Percentiles rank a stretch among this genome's conserved stretches.
phyloP scores from a whole-genome alignment of 805 yeast genomes.

The Ogataea thermomethanolica region DNA sequence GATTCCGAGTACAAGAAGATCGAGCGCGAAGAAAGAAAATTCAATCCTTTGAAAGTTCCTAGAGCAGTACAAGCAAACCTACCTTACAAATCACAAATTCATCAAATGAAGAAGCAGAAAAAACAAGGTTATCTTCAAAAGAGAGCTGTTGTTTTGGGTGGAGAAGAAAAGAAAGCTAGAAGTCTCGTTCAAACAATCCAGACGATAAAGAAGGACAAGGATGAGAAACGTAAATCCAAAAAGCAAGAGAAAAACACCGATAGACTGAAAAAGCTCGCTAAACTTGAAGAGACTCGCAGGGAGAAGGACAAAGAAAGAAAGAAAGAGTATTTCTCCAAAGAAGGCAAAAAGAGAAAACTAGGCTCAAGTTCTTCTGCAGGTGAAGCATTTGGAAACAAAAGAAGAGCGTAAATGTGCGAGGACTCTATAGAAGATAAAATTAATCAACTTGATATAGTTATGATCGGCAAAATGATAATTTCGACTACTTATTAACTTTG shows the following conservation, averaged over 20 bases:
- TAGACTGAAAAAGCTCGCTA: constrained; percentile 70
- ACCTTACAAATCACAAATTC: constrained; percentile 91
- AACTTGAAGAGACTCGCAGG: constrained; percentile 60
- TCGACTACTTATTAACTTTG: neutral
- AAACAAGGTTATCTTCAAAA: constrained; percentile 76
- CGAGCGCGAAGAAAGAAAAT: constrained; percentile 79
- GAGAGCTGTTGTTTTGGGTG: constrained; percentile 90
- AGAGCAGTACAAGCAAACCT: constrained; percentile 67
- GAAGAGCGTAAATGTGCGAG: neutral
- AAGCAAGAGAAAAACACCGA: constrained; percentile 74
- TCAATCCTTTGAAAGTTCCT: constrained; percentile 87
- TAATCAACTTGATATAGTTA: neutral
- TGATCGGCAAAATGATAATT: neutral
- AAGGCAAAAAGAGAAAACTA: constrained; percentile 59
- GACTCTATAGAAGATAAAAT: too few relatives aligned
- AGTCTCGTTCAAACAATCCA: constrained; percentile 82
- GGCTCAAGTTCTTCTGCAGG: constrained; percentile 28
- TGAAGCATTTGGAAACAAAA: constrained; percentile 21
- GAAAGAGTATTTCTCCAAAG: constrained; percentile 76
- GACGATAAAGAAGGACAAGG: constrained; percentile 84
- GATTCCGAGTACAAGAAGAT: constrained; percentile 61
- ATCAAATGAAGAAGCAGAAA: constrained; percentile 82
- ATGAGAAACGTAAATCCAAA: constrained; percentile 66
- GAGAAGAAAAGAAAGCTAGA: constrained; percentile 91
- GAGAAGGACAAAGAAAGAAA: constrained; percentile 82